Evolutionary conservation across 2,329 filamentous ascomycete species (phyloP).

Genomic region (Alternaria novae-zelandiae): DNA sequence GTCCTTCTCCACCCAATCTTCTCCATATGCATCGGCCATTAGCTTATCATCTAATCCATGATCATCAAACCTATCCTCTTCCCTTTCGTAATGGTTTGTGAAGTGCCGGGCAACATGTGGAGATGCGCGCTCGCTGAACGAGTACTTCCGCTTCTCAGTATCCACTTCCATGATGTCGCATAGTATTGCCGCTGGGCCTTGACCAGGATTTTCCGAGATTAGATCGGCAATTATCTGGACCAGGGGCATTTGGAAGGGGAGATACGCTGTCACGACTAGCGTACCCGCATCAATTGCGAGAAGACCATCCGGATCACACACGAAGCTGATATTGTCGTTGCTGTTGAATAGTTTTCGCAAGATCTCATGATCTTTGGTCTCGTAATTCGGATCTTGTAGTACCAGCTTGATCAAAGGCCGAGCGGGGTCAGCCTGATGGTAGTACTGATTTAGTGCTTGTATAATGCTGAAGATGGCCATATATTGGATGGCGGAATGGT

Average conservation of each 20-base stretch:
- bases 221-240: conserved; percentile 26
- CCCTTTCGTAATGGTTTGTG: neutral
- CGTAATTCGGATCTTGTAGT: conserved; percentile 26
- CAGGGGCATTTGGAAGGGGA: conserved; percentile 19
- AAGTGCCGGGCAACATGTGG: neutral
- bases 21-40: neutral
- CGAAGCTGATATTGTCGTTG: conserved; percentile 1
- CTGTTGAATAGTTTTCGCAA: neutral
- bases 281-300: conserved; percentile 21
- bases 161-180: conserved; percentile 1
- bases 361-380: conserved; percentile 4
- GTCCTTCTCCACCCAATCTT: neutral
- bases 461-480: conserved; percentile 22
- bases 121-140: neutral
- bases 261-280: conserved; percentile 17
- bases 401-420: conserved; percentile 11
- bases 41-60: neutral
- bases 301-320: conserved; percentile 23
- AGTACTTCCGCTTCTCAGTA: neutral
- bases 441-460: neutral
- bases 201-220: neutral
- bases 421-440: neutral
- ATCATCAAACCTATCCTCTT: neutral
- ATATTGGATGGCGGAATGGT: conserved; percentile 18
- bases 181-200: conserved; percentile 8